Base-by-base conservation (phyloP, 1,284 basidiomycete species). In the Kalmanozyma brasiliensis region DNA sequence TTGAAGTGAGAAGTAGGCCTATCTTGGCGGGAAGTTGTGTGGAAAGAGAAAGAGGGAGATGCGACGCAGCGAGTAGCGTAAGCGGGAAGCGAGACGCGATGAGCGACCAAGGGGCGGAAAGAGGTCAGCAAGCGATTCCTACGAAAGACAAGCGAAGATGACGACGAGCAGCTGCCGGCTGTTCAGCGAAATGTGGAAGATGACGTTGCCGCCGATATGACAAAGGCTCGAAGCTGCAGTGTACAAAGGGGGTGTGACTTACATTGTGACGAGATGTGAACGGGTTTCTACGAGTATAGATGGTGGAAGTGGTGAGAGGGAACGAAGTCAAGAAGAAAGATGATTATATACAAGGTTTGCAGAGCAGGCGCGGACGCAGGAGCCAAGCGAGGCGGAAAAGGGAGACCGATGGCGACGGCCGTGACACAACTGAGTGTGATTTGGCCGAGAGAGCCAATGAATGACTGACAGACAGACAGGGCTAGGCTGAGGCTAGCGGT, bases 1-100 rank as follows among this genome's bases (percentile, higher is more conserved):
- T 67, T 73, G 42, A 70, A 71, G 37, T 64, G 49, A 46, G 76
- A 52, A 38, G 67, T 53, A 48, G 52, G 52, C 60, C 67, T 68
- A 29, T 13, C 2, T 14, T 35, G 26, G 8, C 14, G 35, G 17
- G 22, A 30, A 43, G 8, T 13, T n/a, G 24, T 24, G 22, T 2
- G 29, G 6, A 22, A n/a, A 30, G 35, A 23, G 16, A 42, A 44
- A 20, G 37, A 33, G 49, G n/a, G 8, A 32, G 8, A n/a, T n/a
- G n/a, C 16, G 23, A 24, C 22, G 13, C 20, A 13, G 34, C 19
- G 1, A 24, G 8, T 8, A 30, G 14, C 24, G 49, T 52, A 11
- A 7, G 26, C 11, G 26, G 26, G 26, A 29, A 29, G 26, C 6
- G 26, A 11, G 11, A 11, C 7, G 6, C 26, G 26, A 29, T 29